Evolutionary conservation across 176 grass and related monocot genomes (phyloP).

Genomic region (Cenchrus fungigraminus): DNA sequence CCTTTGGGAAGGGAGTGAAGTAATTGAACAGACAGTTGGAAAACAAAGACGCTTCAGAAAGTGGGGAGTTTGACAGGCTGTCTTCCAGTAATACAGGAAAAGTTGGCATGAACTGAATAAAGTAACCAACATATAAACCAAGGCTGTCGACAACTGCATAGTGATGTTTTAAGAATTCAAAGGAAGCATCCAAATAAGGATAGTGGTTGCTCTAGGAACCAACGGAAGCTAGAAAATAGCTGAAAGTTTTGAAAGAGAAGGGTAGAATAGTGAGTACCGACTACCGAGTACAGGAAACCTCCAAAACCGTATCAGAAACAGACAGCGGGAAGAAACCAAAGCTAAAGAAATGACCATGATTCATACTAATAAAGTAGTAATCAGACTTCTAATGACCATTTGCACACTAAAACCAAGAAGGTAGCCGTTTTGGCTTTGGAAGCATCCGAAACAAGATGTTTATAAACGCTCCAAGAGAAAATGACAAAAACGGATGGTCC

Average conservation of each 20-base stretch:
- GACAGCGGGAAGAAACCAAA: conserved; percentile 11
- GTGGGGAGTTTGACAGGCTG: conserved; percentile 46
- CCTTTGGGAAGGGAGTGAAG: conserved; percentile 13
- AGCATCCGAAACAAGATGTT: conserved; percentile 33
- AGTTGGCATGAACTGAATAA: conserved; percentile 28
- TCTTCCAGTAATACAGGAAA: conserved; percentile 2
- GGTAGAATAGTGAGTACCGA: neutral
- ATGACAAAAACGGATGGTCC: neutral
- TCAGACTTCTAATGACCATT: neutral
- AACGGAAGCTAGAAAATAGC: conserved; percentile 3
- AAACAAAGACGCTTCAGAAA: neutral
- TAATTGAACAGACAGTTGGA: neutral
- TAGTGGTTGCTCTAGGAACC: conserved; percentile 28
- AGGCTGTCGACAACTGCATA: conserved; percentile 19
- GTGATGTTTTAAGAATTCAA: conserved; percentile 25
- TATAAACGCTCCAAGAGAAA: neutral
- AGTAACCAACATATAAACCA: conserved; percentile 16
- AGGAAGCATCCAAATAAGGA: conserved; percentile 25
- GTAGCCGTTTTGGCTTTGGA: conserved; percentile 16
- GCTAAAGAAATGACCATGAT: neutral
- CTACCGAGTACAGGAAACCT: neutral
- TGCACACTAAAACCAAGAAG: conserved; percentile 5
- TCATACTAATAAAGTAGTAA: neutral
- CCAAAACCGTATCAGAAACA: neutral
- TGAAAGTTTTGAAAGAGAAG: neutral